A percentile compares a stretch with the other conserved stretches of the same genome.
Conservation (phyloP, 2,329 filamentous ascomycete genomes). For the Diaporthe sp. region DNA sequence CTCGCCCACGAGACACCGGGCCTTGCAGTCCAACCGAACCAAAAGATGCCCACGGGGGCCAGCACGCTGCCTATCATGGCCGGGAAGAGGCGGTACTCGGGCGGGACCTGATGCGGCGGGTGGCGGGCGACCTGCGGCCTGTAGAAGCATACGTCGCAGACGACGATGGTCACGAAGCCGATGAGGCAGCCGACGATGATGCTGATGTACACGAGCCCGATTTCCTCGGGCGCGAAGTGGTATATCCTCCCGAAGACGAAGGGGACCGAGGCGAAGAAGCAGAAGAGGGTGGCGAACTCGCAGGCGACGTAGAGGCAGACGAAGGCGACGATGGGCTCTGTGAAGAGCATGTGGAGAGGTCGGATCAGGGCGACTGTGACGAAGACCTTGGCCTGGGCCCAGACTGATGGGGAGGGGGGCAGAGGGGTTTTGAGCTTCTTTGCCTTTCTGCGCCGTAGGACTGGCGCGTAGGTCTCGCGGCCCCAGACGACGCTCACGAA, state of each 20-base stretch:
- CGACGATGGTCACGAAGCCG: slow-evolving; percentile 55
- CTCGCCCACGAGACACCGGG: slow-evolving; percentile 62
- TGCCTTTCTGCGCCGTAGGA: slow-evolving; percentile 57
- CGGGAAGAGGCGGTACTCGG: slow-evolving; percentile 70
- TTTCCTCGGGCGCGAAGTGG: slow-evolving; percentile 57
- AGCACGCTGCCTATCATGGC: slow-evolving; percentile 70
- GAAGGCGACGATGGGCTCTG: slow-evolving; percentile 74
- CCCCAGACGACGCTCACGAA: slow-evolving; percentile 56
- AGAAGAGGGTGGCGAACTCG: slow-evolving; percentile 66
- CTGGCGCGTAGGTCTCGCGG: slow-evolving; percentile 70
- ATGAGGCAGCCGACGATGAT: slow-evolving; percentile 61
- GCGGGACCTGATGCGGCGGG: slow-evolving; percentile 55
- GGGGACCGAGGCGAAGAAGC: slow-evolving; percentile 66
- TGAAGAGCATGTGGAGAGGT: slow-evolving; percentile 70
- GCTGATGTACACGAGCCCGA: slow-evolving; percentile 60
- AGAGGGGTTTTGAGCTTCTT: slow-evolving; percentile 52
- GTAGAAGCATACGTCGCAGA: slow-evolving; percentile 60
- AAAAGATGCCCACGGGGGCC: slow-evolving; percentile 68
- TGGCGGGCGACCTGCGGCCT: slow-evolving; percentile 50
- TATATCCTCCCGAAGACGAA: slow-evolving; percentile 62
- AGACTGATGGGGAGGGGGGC: slow-evolving; percentile 45
- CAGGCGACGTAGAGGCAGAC: slow-evolving; percentile 64
- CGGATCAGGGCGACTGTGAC: slow-evolving; percentile 60
- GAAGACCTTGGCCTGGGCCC: slow-evolving; percentile 50
- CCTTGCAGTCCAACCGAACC: slow-evolving; percentile 71